Evolutionary conservation across 768 basidiomycete genomes (phyloP).

Genomic region (Clathrus columnatus): DNA sequence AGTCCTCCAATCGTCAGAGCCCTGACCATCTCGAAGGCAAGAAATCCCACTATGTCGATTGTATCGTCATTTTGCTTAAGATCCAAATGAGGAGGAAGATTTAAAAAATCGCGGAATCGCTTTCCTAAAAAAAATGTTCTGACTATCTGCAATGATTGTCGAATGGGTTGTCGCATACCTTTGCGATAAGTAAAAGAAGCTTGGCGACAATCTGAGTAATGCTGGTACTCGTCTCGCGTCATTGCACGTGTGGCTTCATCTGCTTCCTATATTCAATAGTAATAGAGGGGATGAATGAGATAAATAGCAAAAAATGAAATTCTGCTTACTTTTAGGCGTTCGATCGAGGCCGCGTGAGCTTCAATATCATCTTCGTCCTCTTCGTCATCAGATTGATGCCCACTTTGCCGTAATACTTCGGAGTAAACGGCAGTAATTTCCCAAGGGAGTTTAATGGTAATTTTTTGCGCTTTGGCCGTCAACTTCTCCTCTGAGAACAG

Average conservation of each 20-base stretch:
- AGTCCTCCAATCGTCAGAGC: constrained; percentile 85
- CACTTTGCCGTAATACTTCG: constrained; percentile 67
- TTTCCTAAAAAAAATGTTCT: constrained; percentile 47
- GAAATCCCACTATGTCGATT: constrained; percentile 92
- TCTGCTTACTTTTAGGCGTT: constrained; percentile 69
- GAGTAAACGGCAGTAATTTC: constrained; percentile 88
- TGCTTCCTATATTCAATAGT: constrained; percentile 54
- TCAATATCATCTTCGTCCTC: constrained; percentile 96
- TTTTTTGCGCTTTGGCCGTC: constrained; percentile 79
- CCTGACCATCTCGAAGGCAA: constrained; percentile 95
- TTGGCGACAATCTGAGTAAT: constrained; percentile 94
- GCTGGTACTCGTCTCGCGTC: constrained; percentile 95
- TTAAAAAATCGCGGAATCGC: constrained; percentile 91
- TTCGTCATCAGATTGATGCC: constrained; percentile 85
- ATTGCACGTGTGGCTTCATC: constrained; percentile 92
- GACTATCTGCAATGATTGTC: not conserved
- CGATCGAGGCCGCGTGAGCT: constrained; percentile 90
- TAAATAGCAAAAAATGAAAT: not conserved
- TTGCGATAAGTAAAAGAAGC: constrained; percentile 96
- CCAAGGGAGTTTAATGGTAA: constrained; percentile 94
- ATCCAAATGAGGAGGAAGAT: constrained; percentile 78
- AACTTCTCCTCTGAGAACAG: constrained; percentile 52
- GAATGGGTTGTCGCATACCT: constrained; percentile 40
- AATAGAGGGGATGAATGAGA: not conserved
- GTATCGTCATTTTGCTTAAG: constrained; percentile 90